Conservation (phyloP, 2,329 filamentous ascomycete species). For the Rutstroemia sp. region DNA sequence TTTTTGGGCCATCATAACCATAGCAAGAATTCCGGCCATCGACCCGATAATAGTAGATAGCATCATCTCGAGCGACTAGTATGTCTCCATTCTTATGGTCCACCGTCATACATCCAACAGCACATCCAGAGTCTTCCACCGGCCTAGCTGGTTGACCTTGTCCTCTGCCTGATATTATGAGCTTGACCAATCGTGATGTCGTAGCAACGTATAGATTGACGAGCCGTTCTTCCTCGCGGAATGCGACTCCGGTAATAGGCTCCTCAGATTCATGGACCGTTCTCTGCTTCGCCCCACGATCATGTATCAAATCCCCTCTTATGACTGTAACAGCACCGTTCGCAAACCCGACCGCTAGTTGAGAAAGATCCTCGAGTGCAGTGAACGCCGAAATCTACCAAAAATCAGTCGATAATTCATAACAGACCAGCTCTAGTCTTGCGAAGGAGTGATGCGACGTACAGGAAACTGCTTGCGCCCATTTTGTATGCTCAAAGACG, state of each 20-base stretch:
- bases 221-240: conserved; percentile 49
- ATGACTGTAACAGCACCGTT: conserved; percentile 93
- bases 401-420: background rate
- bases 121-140: conserved; percentile 84
- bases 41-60: conserved; percentile 84
- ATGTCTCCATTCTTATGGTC: conserved; percentile 76
- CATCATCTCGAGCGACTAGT: conserved; percentile 89
- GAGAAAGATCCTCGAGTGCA: conserved; percentile 78
- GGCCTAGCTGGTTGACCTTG: conserved; percentile 84
- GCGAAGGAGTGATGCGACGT: conserved; percentile 25
- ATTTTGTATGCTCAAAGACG: conserved; percentile 79
- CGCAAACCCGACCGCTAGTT: conserved; percentile 90
- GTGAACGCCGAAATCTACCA: conserved; percentile 76
- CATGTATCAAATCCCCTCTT: conserved; percentile 88
- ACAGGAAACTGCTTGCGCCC: conserved; percentile 89
- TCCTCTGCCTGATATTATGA: conserved; percentile 80
- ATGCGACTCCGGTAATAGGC: conserved; percentile 85
- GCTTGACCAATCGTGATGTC: conserved; percentile 76
- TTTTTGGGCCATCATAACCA: conserved; percentile 88
- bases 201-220: conserved; percentile 90
- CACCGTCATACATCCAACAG: conserved; percentile 88
- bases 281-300: conserved; percentile 86
- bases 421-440: background rate
- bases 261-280: conserved; percentile 96
- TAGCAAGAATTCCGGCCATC: conserved; percentile 82